Evolutionary conservation across 139 green algal species (phyloP), one percentile per base, ranked within the genome.

Genomic region (Chlorella sorokiniana): DNA sequence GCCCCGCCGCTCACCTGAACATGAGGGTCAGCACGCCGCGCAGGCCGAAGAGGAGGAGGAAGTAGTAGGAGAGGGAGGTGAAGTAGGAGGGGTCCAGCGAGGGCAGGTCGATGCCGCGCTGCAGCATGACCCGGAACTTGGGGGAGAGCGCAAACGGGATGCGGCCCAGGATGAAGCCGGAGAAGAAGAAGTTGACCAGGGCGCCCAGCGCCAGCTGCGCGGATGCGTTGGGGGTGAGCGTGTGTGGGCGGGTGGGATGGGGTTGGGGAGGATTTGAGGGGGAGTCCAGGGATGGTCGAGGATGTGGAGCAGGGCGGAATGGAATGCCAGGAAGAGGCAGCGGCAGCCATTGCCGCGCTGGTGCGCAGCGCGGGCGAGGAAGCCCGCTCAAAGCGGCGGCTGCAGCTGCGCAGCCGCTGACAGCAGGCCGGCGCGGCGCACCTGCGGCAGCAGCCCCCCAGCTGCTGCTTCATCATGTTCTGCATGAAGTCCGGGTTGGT

Each of bases 391-490:
- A n/a, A n/a, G n/a, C n/a, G n/a, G n/a, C n/a, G n/a, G n/a, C n/a
- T n/a, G n/a, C n/a, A n/a, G n/a, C n/a, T n/a, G n/a, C n/a, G n/a
- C n/a, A n/a, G n/a, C n/a, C n/a, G n/a, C n/a, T n/a, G n/a, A n/a
- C n/a, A 69, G 31, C 63, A 42, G 10, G 63, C 63, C 33, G 14
- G 31, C 10, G 8, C 2, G 63, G 37, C 81, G 0, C 69, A 93
- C 91, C 90, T 96, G 92, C 16, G 93, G 93, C 35, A 95, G 86
- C 56, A 97, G 88, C 92, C 93, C 27, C 54, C 90, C 67, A 95
- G 79, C 79, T 96, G 93, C 84, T 96, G 93, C 87, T 96, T 98
- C 89, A 98, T 93, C 94, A 98, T 97, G 81, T 94, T 90, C 37
- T 92, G 90, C 93, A 97, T 96, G 69, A 95, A 84, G 73, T 91